A percentile compares a stretch with the other conserved stretches of the same genome.
phyloP scores from a whole-genome alignment of 768 basidiomycete genomes.

The Trametes coccinea region DNA sequence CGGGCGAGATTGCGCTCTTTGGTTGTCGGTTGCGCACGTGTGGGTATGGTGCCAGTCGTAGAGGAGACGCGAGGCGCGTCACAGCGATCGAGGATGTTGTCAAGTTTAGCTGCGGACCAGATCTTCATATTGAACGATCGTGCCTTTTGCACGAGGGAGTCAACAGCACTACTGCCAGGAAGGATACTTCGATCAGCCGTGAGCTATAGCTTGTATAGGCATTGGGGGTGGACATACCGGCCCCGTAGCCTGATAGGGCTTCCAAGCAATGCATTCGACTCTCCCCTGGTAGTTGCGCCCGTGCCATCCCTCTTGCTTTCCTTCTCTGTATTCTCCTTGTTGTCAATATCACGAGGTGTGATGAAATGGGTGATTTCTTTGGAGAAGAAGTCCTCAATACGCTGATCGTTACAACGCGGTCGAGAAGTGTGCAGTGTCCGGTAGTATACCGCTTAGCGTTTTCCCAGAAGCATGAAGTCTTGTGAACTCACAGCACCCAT shows the following conservation, averaged over 20 bases:
- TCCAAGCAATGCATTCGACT: slow-evolving; percentile 40
- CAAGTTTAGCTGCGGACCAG: slow-evolving; percentile 75
- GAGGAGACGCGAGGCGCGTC: slow-evolving; percentile 38
- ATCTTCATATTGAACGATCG: slow-evolving; percentile 77
- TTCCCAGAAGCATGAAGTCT: not conserved
- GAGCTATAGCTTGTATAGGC: not conserved
- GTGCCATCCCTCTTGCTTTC: slow-evolving; percentile 24
- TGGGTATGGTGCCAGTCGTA: slow-evolving; percentile 31
- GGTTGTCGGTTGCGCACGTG: slow-evolving; percentile 31
- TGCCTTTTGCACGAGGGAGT: slow-evolving; percentile 66
- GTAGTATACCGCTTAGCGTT: not conserved
- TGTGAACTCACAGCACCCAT: slow-evolving; percentile 73
- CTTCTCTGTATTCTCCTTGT: slow-evolving; percentile 80
- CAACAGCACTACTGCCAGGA: slow-evolving; percentile 22
- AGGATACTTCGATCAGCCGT: slow-evolving; percentile 20
- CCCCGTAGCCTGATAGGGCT: slow-evolving; percentile 67
- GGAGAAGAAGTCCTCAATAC: slow-evolving; percentile 87
- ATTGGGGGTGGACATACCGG: slow-evolving; percentile 43
- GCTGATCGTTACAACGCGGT: slow-evolving; percentile 42
- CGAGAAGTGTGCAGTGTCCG: too few species aligned
- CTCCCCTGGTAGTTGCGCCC: slow-evolving; percentile 32
- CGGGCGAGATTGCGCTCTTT: slow-evolving; percentile 52
- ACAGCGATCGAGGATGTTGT: slow-evolving; percentile 72
- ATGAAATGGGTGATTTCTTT: slow-evolving; percentile 86
- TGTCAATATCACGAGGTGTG: slow-evolving; percentile 46